These are phyloP conservation scores for Cryptosporidium canis DNA, from an alignment of 169 alveolate genomes.

Conservation along the genomic window DNA sequence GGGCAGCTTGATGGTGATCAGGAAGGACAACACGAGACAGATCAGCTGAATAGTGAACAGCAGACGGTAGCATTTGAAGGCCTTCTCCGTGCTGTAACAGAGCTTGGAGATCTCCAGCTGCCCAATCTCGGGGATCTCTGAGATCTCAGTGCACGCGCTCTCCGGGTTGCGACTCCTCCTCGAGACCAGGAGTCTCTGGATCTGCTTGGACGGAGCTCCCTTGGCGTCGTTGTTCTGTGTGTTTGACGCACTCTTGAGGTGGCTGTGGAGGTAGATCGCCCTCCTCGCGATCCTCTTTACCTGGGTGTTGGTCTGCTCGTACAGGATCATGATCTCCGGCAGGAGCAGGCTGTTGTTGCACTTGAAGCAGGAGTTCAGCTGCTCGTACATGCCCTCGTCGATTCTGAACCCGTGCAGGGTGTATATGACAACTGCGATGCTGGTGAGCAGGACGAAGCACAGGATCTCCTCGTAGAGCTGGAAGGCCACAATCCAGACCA, in stretches of 20 bases:
- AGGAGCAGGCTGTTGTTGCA: slow-evolving; percentile 6
- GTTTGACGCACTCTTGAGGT: slow-evolving; percentile 6
- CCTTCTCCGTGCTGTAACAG: not conserved
- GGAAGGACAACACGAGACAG: slow-evolving; percentile 22
- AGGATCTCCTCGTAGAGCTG: slow-evolving; percentile 38
- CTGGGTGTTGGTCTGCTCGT: slow-evolving; percentile 49
- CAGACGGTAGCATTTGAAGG: slow-evolving; percentile 22
- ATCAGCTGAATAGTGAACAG: slow-evolving; percentile 4
- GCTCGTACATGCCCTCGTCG: slow-evolving; percentile 36
- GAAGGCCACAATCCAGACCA: not conserved
- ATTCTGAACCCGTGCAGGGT: slow-evolving; percentile 24
- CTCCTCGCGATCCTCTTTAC: slow-evolving; percentile 11
- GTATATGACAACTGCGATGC: slow-evolving; percentile 14
- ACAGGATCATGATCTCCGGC: slow-evolving; percentile 49
- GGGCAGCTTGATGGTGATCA: slow-evolving; percentile 33
- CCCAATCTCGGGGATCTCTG: slow-evolving; percentile 52
- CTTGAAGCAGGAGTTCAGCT: slow-evolving; percentile 14
- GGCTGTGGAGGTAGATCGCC: slow-evolving; percentile 33
- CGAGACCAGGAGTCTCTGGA: not conserved
- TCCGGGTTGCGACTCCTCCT: not conserved
- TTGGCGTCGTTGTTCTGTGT: not conserved
- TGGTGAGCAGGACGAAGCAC: slow-evolving; percentile 3
- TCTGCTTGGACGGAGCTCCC: not conserved
- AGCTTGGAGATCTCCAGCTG: slow-evolving; percentile 12
- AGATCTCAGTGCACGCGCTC: slow-evolving; percentile 28